Base-by-base conservation (phyloP, 1,284 basidiomycete species). In the Rhodotorula sp. region DNA sequence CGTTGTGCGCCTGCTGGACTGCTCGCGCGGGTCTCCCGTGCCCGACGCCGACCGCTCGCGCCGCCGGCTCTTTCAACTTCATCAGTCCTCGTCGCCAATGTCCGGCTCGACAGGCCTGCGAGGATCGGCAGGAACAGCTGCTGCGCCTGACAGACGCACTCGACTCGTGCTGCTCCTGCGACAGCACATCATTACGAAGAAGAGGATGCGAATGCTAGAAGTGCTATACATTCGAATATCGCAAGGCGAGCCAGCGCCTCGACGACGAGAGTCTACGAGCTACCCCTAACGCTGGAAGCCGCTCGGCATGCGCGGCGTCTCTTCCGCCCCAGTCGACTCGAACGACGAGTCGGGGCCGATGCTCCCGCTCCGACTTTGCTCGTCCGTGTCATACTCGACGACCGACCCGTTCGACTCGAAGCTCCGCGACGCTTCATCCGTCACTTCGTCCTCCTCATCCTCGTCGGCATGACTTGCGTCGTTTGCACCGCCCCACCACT, bases 271-370 rank as follows among this genome's bases (percentile, higher is more conserved):
- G 24, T 27, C 29, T 32, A n/a, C 20, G 19, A 19, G 30, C 30
- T 32, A 15, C 9, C 27, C 11, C 39, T 27, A 53, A 20, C 6
- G 22, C 9, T 29, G 51, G 20, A 61, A 61, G 4, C 49, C 60
- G 11, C 20, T 46, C 22, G 60, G 32, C 36, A 29, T 39, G 22
- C 51, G 19, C 57, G 63, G 55, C 22, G 63, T 52, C 24, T 57
- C 62, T 4, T 56, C 47, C 46, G 34, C 34, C 9, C 34, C 48
- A 7, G 13, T 30, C 53, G 46, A 55, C 27, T 59, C 55, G 20
- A 63, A 68, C 0, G 60, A 61, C 19, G 54, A 57, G 24, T 63
- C 61, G 22, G 36, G 61, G 39, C 54, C 66, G 39, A 44, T 17
- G 39, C 39, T 44, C 13, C 62, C 20, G 51, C 64, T 36, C 49